Evolutionary conservation across 1,284 basidiomycete species (phyloP).

Genomic region (Melampsora americana): DNA sequence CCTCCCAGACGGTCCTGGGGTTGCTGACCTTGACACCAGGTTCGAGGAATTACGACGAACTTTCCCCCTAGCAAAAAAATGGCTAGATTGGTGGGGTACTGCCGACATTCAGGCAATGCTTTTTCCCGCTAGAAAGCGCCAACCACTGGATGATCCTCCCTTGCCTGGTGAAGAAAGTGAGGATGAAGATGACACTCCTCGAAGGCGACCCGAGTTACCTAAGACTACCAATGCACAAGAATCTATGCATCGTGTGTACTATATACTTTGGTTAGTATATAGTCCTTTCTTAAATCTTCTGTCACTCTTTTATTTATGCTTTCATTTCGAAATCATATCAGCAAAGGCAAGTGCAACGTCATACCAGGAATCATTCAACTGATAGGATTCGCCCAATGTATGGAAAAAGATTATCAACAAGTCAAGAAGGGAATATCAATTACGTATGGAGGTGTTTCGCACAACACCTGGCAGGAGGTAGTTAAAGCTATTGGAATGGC

Average conservation of each 20-base stretch:
- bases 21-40: background rate
- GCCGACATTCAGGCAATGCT: constrained; percentile 4
- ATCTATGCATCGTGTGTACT: background rate
- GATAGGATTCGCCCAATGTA: too few relatives aligned
- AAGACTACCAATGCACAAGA: constrained; percentile 8
- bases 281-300: background rate
- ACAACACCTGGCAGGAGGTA: too few relatives aligned
- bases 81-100: constrained; percentile 15
- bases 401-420: too few relatives aligned
- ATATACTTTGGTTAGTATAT: constrained; percentile 8
- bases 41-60: constrained; percentile 3
- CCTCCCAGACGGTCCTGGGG: too few relatives aligned
- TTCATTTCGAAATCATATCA: too few relatives aligned
- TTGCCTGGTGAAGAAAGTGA: background rate
- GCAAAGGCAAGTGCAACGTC: too few relatives aligned
- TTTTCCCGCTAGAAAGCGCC: background rate
- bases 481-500: too few relatives aligned
- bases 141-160: background rate
- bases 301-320: too few relatives aligned
- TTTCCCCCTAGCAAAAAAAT: background rate
- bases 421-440: too few relatives aligned
- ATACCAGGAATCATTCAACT: too few relatives aligned
- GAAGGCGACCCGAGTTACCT: background rate
- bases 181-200: background rate
- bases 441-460: too few relatives aligned